Base-by-base conservation (phyloP, 2,329 filamentous ascomycete species). In the Hymenoscyphus albidus region DNA sequence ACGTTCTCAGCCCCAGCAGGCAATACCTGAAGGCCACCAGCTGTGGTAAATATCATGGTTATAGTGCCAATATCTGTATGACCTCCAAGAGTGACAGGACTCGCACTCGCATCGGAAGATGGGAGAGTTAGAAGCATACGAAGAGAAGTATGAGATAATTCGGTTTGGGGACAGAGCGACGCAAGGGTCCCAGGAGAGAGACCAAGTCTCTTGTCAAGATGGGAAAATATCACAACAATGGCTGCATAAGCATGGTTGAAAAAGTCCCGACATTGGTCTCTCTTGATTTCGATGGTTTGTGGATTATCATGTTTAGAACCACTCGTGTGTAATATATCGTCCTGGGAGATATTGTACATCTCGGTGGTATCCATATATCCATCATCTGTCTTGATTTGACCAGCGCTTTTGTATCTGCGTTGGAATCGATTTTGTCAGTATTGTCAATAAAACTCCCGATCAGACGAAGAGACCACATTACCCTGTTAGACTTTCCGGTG, bases 351-450 rank as follows among this genome's bases (percentile, higher is more conserved):
- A 18, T 51, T 64, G 48, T 63, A 64, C 32, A 63, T 61, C 32
- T 63, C 59, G 5, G 62, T 42, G 5, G 58, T 32, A 57, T 64
- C 56, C 3, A 57, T 55, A 16, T 55, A 54, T 5, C 65, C 60
- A 32, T 67, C 62, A 48, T 67, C 59, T 5, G 58, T 62, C 18
- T 64, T 67, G 38, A 67, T 42, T 10, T 67, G 35, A 5, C 62
- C 62, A 14, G 60, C 13, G n/a, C n/a, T 31, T 42, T 62, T 62
- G 18, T 56, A 62, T 9, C 48, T 62, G 38, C n/a, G 5, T 7
- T 7, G 22, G 5, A 27, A 31, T 5, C 9, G 10, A 54, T 18
- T 16, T 18, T 10, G n/a, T 22, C 2, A 9, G 1, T 2, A 22
- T 12, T 10, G 48, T 63, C 5, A 67, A 64, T 22, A 22, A 22